phyloP scores from a whole-genome alignment of 371 early-diverging fungal genomes.

The Sporodiniella umbellata region DNA sequence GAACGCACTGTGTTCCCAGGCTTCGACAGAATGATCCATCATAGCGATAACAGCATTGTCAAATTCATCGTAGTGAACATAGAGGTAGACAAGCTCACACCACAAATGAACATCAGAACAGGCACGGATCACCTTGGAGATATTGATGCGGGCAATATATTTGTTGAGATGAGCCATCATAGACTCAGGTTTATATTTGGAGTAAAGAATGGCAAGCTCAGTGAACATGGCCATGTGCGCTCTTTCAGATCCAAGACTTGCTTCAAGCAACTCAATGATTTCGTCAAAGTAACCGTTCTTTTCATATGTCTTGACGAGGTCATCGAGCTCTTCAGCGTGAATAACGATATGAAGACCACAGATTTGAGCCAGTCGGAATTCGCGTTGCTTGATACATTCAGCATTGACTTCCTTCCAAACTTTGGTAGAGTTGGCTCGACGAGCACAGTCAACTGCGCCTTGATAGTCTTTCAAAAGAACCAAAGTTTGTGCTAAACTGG shows the following conservation, averaged over 20 bases:
- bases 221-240: conserved; percentile 99
- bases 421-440: conserved; percentile 94
- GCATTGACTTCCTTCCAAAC: conserved; percentile 98
- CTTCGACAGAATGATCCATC: conserved; percentile 88
- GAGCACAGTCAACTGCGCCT: conserved; percentile 95
- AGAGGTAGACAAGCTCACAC: conserved; percentile 95
- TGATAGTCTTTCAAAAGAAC: conserved; percentile 94
- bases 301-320: conserved; percentile 86
- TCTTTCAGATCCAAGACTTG: conserved; percentile 91
- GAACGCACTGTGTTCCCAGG: conserved; percentile 95
- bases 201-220: conserved; percentile 93
- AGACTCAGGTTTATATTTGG: conserved; percentile 90
- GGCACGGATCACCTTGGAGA: conserved; percentile 95
- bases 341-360: conserved; percentile 95
- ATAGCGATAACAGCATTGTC: conserved; percentile 95
- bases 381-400: conserved; percentile 89
- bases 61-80: conserved; percentile 96
- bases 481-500: conserved; percentile 90
- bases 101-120: conserved; percentile 93
- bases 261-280: conserved; percentile 85
- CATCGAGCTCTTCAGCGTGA: conserved; percentile 95
- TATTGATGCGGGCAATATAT: conserved; percentile 95
- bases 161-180: conserved; percentile 96
- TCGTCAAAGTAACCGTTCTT: conserved; percentile 86
- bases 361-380: conserved; percentile 96